Percentiles rank a stretch among this genome's conserved stretches.
Evolutionary conservation across 2,329 filamentous ascomycete species (phyloP).

Genomic region (Calonectria multiphialidica): DNA sequence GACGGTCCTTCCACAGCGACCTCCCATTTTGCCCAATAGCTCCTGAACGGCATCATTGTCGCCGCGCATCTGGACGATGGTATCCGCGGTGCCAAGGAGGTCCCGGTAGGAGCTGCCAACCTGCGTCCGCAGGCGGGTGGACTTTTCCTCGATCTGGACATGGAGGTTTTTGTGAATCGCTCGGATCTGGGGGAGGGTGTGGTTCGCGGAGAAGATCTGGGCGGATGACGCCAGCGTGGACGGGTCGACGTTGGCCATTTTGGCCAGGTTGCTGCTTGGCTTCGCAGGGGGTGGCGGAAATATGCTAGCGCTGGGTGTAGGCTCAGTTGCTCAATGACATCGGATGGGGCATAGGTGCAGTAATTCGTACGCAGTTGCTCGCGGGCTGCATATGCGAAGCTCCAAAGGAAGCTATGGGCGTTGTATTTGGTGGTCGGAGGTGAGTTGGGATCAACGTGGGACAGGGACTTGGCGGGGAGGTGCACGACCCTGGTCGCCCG

Average conservation of each 20-base stretch:
- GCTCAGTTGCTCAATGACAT: slow-evolving; percentile 28
- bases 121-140: slow-evolving; percentile 71
- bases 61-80: slow-evolving; percentile 89
- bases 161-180: slow-evolving; percentile 72
- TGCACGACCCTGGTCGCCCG: slow-evolving; percentile 22
- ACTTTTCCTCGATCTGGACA: slow-evolving; percentile 71
- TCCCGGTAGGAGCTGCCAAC: slow-evolving; percentile 84
- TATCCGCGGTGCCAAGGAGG: slow-evolving; percentile 90
- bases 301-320: background rate
- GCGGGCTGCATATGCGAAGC: background rate
- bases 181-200: slow-evolving; percentile 74
- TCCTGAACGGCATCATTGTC: slow-evolving; percentile 82
- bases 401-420: slow-evolving; percentile 9
- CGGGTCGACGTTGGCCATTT: slow-evolving; percentile 60
- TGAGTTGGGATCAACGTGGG: slow-evolving; percentile 42
- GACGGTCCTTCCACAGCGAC: slow-evolving; percentile 79
- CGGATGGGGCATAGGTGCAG: slow-evolving; percentile 10
- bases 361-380: slow-evolving; percentile 8
- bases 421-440: slow-evolving; percentile 16
- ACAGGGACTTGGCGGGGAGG: slow-evolving; percentile 36
- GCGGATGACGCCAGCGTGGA: slow-evolving; percentile 61
- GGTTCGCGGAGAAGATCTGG: slow-evolving; percentile 66
- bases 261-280: slow-evolving; percentile 28
- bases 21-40: slow-evolving; percentile 78
- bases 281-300: background rate